Evolutionary conservation across 495 filamentous ascomycete genomes (phyloP).

Genomic region (Lasiosphaeriaceae sp.): DNA sequence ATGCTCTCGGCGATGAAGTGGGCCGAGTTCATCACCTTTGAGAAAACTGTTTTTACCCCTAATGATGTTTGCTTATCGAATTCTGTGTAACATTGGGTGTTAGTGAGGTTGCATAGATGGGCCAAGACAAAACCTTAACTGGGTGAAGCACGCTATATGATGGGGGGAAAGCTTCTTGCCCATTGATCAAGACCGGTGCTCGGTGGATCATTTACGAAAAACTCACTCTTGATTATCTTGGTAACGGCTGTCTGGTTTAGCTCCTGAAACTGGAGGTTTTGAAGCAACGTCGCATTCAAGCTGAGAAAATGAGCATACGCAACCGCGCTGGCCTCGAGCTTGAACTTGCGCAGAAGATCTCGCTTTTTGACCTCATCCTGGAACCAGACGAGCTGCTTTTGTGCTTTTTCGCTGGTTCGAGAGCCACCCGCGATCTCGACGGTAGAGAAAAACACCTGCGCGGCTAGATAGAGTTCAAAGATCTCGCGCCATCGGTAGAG

Average conservation of each 20-base stretch:
- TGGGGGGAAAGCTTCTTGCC: too few species aligned
- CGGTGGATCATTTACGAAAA: background rate
- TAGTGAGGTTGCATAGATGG: background rate
- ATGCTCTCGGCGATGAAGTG: constrained; percentile 52
- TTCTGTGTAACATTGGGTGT: constrained; percentile 42
- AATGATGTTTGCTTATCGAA: constrained; percentile 76
- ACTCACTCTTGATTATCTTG: constrained; percentile 75
- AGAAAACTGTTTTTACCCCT: constrained; percentile 51
- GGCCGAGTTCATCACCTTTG: constrained; percentile 45
- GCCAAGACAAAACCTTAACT: too few species aligned
- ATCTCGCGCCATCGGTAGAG: constrained; percentile 68
- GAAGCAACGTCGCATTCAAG: constrained; percentile 61
- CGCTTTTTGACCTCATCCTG: constrained; percentile 50
- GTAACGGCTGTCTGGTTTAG: constrained; percentile 64
- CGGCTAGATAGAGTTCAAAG: constrained; percentile 66
- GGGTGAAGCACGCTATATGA: too few species aligned
- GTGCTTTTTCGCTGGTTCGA: constrained; percentile 49
- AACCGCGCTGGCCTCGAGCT: constrained; percentile 49
- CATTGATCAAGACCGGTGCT: too few species aligned
- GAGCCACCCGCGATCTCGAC: constrained; percentile 56
- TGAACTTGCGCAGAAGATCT: constrained; percentile 52
- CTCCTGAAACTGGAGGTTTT: constrained; percentile 67
- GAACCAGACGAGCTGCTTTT: constrained; percentile 56
- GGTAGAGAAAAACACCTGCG: constrained; percentile 69
- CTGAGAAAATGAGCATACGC: constrained; percentile 60